Evolutionary conservation across 2,329 filamentous ascomycete genomes (phyloP), one percentile per base, ranked within the genome.

Genomic region (Xenoacremonium recifei): DNA sequence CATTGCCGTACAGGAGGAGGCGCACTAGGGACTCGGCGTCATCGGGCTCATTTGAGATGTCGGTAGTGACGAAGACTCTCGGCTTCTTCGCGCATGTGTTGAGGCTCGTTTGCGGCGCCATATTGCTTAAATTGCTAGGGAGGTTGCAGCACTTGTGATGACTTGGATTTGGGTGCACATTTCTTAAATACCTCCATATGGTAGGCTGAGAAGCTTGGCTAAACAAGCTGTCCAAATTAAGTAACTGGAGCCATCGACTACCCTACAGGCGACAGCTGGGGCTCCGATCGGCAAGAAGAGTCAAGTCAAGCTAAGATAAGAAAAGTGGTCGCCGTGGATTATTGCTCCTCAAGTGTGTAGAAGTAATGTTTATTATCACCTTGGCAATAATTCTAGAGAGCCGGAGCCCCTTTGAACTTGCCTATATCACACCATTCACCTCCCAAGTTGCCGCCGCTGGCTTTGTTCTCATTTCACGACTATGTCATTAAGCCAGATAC

Each of bases 1-100:
- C 63, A 40, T 75, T 72, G 10, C 64, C 54, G 35, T 74, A 73
- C 0, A 69, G 55, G 4, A 75, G 51, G 21, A 68, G 65, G 2
- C 71, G 65, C 2, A 68, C 65, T 1, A 74, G 48, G 2, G 66
- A 72, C 47, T 70, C 63, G 4, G 65, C 59, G 48, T 73, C 70
- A 39, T 73, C 69, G 0, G 69, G 69, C 45, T 73, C 70, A 47
- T 72, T 72, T 29, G 65, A 65, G 17, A 72, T 71, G 21, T 73
- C 69, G 4, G 66, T 65, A 12, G 70, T 39, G 31, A 72, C 61
- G 31, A 71, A 71, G 0, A 69, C 55, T 2, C 61, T 56, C 0
- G 57, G 59, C 40, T 61, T 62, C 23, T 27, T 27, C 13, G 23
- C 23, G 13, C 23, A 27, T 13, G 9, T 27, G 23, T 7, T 27